phyloP scores from a whole-genome alignment of 2,329 filamentous ascomycete species.

The Pseudocercospora fijiensis region DNA sequence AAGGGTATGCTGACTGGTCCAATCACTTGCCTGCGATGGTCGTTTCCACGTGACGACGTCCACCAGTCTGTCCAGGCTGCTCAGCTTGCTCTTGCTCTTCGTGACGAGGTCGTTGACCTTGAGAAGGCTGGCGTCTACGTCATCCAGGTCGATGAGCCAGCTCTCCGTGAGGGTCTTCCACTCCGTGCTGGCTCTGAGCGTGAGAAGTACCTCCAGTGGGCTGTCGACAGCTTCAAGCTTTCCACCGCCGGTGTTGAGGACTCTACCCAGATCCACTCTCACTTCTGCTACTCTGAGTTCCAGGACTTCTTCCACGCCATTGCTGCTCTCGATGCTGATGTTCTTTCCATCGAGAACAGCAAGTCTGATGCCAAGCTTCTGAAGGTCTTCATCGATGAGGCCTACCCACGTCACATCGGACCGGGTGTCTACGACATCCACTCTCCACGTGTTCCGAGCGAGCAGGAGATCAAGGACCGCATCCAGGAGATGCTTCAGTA shows the following conservation, averaged over 20 bases:
- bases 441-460: constrained; percentile 92
- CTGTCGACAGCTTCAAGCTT: constrained; percentile 96
- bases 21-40: constrained; percentile 98
- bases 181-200: constrained; percentile 92
- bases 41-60: constrained; percentile 98
- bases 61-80: constrained; percentile 99
- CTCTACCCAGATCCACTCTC: constrained; percentile 98
- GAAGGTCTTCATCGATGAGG: constrained; percentile 96
- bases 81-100: constrained; percentile 96
- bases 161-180: constrained; percentile 97
- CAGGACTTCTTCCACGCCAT: constrained; percentile 99
- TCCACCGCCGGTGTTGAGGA: constrained; percentile 90
- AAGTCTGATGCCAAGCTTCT: constrained; percentile 99
- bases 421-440: constrained; percentile 99
- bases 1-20: constrained; percentile 99
- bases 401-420: constrained; percentile 96
- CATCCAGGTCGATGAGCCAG: constrained; percentile 99
- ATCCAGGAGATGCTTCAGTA: constrained; percentile 95
- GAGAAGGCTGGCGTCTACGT: constrained; percentile 95
- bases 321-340: constrained; percentile 93
- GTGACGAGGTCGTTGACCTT: constrained; percentile 96
- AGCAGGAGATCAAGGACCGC: constrained; percentile 98
- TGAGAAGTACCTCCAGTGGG: constrained; percentile 95
- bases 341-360: constrained; percentile 99
- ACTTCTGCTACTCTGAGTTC: constrained; percentile 99